Percentiles rank a stretch among this genome's conserved stretches.
phyloP scores from a whole-genome alignment of 768 basidiomycete genomes.

The Suillus fuscotomentosus region DNA sequence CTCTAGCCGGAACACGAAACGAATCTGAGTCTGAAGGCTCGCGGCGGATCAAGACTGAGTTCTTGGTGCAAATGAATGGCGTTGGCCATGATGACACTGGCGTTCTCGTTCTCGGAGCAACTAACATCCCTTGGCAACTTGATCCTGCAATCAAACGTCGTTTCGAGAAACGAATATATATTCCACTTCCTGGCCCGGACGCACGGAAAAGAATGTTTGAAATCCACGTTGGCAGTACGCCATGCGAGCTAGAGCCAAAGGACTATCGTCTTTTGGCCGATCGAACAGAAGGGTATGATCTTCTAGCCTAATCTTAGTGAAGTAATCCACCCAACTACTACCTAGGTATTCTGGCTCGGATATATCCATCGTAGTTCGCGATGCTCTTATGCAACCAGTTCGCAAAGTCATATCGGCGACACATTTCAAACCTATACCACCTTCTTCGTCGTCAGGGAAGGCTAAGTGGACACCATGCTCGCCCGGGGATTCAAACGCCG shows the following conservation, averaged over 20 bases:
- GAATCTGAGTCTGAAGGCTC: slow-evolving; percentile 98
- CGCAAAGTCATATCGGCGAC: slow-evolving; percentile 94
- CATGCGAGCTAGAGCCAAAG: slow-evolving; percentile 73
- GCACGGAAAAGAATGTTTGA: slow-evolving; percentile 96
- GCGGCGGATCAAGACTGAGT: slow-evolving; percentile 97
- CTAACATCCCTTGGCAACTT: slow-evolving; percentile 98
- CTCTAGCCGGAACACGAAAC: slow-evolving; percentile 89
- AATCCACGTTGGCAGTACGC: slow-evolving; percentile 91
- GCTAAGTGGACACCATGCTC: slow-evolving; percentile 94
- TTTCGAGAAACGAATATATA: slow-evolving; percentile 99
- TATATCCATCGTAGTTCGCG: slow-evolving; percentile 90
- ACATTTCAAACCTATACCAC: slow-evolving; percentile 74
- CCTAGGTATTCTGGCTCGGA: slow-evolving; percentile 87
- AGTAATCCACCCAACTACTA: background rate
- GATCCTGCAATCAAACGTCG: slow-evolving; percentile 97
- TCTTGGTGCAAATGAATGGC: slow-evolving; percentile 97
- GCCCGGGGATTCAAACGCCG: slow-evolving; percentile 82
- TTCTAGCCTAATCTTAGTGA: background rate
- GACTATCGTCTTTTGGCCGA: slow-evolving; percentile 84
- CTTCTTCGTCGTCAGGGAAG: slow-evolving; percentile 20
- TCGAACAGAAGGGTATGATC: slow-evolving; percentile 74
- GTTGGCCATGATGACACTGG: slow-evolving; percentile 98
- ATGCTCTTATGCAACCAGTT: slow-evolving; percentile 98
- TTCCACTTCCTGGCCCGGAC: slow-evolving; percentile 91
- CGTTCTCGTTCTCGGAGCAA: slow-evolving; percentile 93